Evolutionary conservation across 345 rosid species (phyloP).

Genomic region (Cardamine occulta): DNA sequence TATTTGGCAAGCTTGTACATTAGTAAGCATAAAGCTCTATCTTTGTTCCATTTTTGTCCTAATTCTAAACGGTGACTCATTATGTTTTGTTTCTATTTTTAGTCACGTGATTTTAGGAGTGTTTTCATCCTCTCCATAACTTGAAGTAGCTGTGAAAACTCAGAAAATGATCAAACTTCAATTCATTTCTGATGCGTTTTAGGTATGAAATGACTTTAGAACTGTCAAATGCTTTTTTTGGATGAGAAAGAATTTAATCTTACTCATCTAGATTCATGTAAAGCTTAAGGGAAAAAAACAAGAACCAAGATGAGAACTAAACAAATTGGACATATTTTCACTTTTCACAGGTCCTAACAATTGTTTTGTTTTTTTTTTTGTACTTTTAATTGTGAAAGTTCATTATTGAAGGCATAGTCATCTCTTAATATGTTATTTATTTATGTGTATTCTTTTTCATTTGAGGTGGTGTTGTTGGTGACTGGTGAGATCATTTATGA

Average conservation of each 20-base stretch:
- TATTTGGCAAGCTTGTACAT: too few species aligned
- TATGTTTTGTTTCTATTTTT: too few species aligned
- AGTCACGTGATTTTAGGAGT: background rate
- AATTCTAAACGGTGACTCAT: too few species aligned
- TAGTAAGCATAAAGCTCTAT: too few species aligned
- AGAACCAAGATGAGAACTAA: background rate
- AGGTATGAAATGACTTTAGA: background rate
- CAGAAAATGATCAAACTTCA: too few species aligned
- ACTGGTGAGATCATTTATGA: too few species aligned
- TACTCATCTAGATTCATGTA: background rate
- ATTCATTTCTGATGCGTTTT: background rate
- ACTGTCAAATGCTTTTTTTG: background rate
- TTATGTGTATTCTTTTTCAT: background rate
- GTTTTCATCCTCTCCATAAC: background rate
- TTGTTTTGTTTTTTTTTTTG: too few species aligned
- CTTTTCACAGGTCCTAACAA: background rate
- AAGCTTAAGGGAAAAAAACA: background rate
- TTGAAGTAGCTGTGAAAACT: background rate
- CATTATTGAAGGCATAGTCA: too few species aligned
- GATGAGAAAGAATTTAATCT: background rate
- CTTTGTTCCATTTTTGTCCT: too few species aligned
- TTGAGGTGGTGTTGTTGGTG: background rate
- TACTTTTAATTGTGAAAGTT: too few species aligned
- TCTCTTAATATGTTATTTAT: too few species aligned
- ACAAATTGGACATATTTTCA: too few species aligned